A percentile compares a stretch with the other conserved stretches of the same genome.
Evolutionary conservation across 78 protist genomes (phyloP).

Genomic region (Chrysochromulina tobinii): DNA sequence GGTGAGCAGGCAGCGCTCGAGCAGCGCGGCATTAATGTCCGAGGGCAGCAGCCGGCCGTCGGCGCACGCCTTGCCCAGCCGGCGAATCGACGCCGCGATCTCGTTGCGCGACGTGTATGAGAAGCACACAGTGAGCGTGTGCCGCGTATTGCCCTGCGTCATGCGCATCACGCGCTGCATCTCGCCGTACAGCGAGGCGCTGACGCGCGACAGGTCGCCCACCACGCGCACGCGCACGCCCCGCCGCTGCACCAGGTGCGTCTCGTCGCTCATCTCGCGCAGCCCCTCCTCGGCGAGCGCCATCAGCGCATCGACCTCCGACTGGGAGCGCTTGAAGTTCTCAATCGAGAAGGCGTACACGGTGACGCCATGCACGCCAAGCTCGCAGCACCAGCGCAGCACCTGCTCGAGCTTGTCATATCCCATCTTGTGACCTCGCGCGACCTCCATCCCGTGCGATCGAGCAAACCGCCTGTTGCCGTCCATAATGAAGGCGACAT

Average conservation of each 20-base stretch:
- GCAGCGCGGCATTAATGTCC: not conserved
- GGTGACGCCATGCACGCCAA: conserved; percentile 78
- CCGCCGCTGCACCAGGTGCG: conserved; percentile 35
- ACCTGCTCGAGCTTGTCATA: conserved; percentile 51
- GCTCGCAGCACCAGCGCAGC: conserved; percentile 75
- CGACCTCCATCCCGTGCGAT: not conserved
- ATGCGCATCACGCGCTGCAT: not conserved
- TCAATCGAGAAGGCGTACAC: conserved; percentile 90
- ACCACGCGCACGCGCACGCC: conserved; percentile 70
- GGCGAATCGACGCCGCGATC: conserved; percentile 17
- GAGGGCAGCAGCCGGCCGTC: not conserved
- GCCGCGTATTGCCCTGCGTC: not conserved
- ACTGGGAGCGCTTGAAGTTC: conserved; percentile 79
- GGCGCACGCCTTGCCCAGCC: not conserved
- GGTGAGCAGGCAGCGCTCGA: conserved; percentile 9
- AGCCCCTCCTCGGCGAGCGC: conserved; percentile 64
- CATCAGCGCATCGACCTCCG: conserved; percentile 82
- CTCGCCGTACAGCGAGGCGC: conserved; percentile 10
- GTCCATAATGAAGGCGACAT: conserved; percentile 92
- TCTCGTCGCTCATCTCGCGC: not conserved
- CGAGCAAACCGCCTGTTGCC: conserved; percentile 87
- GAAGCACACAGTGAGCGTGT: conserved; percentile 69
- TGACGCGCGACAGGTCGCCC: conserved; percentile 67
- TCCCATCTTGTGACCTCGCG: conserved; percentile 75
- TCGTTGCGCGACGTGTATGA: conserved; percentile 85